These are phyloP conservation scores for Lagenidium giganteum DNA, from an alignment of 352 stramenopile genomes.

Conservation along the genomic window DNA sequence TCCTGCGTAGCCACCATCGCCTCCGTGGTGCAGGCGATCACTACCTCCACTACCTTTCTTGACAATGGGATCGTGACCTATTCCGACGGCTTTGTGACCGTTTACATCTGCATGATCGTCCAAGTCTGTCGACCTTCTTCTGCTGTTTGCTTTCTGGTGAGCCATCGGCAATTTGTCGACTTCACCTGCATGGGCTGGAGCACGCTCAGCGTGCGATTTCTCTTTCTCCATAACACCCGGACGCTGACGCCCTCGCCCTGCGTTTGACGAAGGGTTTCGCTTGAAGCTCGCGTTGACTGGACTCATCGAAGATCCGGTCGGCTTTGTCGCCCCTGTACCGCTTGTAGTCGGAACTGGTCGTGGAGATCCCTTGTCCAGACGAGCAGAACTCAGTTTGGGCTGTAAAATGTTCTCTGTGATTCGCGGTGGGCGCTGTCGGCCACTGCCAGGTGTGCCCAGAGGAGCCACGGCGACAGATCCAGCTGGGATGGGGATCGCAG, in stretches of 20 bases:
- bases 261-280: constrained; percentile 37
- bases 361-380: constrained; percentile 42
- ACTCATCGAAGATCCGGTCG: neutral
- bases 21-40: too few relatives aligned
- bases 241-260: constrained; percentile 8
- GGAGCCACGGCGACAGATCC: constrained; percentile 8
- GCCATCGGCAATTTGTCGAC: constrained; percentile 37
- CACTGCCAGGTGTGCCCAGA: constrained; percentile 25
- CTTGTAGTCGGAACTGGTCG: constrained; percentile 19
- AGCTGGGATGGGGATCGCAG: neutral
- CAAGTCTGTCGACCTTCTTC: too few relatives aligned
- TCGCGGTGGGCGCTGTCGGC: constrained; percentile 23
- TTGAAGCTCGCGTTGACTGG: constrained; percentile 32
- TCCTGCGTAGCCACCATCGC: too few relatives aligned
- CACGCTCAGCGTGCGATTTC: constrained; percentile 39
- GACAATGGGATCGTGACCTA: too few relatives aligned
- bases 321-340: neutral
- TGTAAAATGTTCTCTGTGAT: constrained; percentile 56
- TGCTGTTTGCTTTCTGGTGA: constrained; percentile 40
- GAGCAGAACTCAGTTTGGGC: constrained; percentile 20
- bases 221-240: constrained; percentile 22
- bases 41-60: too few relatives aligned
- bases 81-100: too few relatives aligned
- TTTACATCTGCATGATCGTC: too few relatives aligned
- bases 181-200: constrained; percentile 33